Conservation (phyloP, 2,329 filamentous ascomycete genomes). For the Rasamsonia emersonii region DNA sequence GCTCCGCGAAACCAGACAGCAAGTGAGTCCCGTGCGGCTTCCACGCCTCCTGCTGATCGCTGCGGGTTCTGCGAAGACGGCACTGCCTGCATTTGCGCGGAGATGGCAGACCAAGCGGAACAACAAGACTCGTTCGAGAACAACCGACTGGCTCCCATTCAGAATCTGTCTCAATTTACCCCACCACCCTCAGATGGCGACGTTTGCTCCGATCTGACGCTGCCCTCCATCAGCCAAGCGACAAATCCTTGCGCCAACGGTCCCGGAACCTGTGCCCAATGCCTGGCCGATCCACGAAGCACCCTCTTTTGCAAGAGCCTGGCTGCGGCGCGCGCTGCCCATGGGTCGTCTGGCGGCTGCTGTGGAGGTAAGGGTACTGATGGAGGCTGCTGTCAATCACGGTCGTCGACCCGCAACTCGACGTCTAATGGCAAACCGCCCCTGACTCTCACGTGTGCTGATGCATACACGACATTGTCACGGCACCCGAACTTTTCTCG, state of each 20-base stretch:
- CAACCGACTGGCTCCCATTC: constrained; percentile 36
- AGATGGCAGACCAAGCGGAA: constrained; percentile 43
- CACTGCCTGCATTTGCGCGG: constrained; percentile 74
- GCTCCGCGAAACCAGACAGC: constrained; percentile 11
- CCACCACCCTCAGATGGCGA: constrained; percentile 50
- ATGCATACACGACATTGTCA: constrained; percentile 69
- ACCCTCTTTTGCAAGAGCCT: constrained; percentile 77
- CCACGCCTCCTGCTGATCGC: constrained; percentile 44
- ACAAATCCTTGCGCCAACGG: constrained; percentile 51
- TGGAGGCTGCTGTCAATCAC: constrained; percentile 54
- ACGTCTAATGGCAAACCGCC: constrained; percentile 28
- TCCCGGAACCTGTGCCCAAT: constrained; percentile 72
- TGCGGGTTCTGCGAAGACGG: constrained; percentile 80
- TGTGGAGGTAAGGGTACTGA: constrained; percentile 52
- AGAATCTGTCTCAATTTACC: constrained; percentile 41
- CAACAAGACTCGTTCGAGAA: constrained; percentile 38
- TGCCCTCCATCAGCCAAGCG: constrained; percentile 27
- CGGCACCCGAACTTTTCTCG: constrained; percentile 68
- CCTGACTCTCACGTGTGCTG: constrained; percentile 62
- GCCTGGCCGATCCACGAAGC: constrained; percentile 66
- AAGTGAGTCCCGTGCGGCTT: constrained; percentile 1
- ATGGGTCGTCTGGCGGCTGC: constrained; percentile 44
- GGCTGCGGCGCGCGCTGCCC: constrained; percentile 49
- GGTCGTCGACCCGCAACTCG: constrained; percentile 18
- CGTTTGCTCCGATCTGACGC: constrained; percentile 45